Evolutionary conservation across 176 grass and related monocot species (phyloP).

Genomic region (Carex parvula): DNA sequence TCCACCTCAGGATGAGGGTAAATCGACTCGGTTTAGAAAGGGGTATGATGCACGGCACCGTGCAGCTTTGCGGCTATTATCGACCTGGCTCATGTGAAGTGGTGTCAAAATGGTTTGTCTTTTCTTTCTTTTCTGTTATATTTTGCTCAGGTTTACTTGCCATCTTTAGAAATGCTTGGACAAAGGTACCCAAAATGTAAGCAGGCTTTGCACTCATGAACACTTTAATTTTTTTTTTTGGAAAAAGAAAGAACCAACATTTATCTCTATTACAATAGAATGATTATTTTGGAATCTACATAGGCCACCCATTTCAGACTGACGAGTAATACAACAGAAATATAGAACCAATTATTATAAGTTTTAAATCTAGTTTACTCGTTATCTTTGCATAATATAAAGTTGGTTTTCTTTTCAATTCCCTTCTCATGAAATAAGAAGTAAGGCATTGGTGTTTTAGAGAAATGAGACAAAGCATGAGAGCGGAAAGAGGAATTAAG

Average conservation of each 20-base stretch:
- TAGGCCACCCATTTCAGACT: not conserved
- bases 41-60: conserved; percentile 97
- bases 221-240: not conserved
- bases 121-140: not conserved
- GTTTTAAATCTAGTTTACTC: not conserved
- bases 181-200: not conserved
- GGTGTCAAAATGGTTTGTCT: conserved; percentile 85
- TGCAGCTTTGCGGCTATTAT: conserved; percentile 69
- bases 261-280: not conserved
- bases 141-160: not conserved
- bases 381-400: not conserved
- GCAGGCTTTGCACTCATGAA: not conserved
- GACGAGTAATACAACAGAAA: not conserved
- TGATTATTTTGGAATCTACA: not conserved
- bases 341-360: not conserved
- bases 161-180: not conserved
- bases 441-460: not conserved
- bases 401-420: not conserved
- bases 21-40: conserved; percentile 52
- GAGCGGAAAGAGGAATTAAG: not conserved
- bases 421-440: not conserved
- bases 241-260: not conserved
- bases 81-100: conserved; percentile 86
- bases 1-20: conserved; percentile 47
- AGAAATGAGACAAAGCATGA: not conserved